These are phyloP conservation scores for Aureobasidium namibiae DNA, from an alignment of 2,329 filamentous ascomycete species.

Conservation along the genomic window DNA sequence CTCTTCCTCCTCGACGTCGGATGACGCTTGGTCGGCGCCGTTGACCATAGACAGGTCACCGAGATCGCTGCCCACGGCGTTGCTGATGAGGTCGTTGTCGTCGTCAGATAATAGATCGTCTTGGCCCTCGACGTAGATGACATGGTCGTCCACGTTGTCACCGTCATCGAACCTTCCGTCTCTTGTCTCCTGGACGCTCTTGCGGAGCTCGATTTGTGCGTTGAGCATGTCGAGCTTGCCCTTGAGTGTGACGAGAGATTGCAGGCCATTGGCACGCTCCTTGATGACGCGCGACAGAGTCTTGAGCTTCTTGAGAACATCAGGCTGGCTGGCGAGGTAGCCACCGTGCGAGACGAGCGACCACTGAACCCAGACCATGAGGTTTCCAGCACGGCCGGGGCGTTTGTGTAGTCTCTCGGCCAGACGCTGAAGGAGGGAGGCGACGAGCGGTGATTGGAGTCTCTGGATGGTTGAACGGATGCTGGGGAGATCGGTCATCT, in stretches of 20 bases:
- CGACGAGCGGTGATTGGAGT: slow-evolving; percentile 76
- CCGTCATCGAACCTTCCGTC: slow-evolving; percentile 47
- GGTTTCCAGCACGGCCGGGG: slow-evolving; percentile 78
- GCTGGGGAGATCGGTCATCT: slow-evolving; percentile 65
- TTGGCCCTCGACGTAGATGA: slow-evolving; percentile 83
- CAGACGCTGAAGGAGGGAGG: slow-evolving; percentile 69
- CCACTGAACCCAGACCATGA: slow-evolving; percentile 96
- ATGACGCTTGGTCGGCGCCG: slow-evolving; percentile 16
- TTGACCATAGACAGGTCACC: slow-evolving; percentile 16
- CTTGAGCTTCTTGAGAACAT: slow-evolving; percentile 67
- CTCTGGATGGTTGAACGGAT: slow-evolving; percentile 86
- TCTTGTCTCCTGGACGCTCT: slow-evolving; percentile 51
- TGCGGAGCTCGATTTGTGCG: slow-evolving; percentile 75
- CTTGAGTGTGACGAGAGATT: slow-evolving; percentile 78
- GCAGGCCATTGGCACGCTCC: slow-evolving; percentile 73
- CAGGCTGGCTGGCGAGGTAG: slow-evolving; percentile 77
- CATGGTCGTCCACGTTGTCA: slow-evolving; percentile 59
- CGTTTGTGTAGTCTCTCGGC: slow-evolving; percentile 79
- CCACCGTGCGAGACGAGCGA: slow-evolving; percentile 87
- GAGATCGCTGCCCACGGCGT: slow-evolving; percentile 15
- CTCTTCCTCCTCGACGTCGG: slow-evolving; percentile 19
- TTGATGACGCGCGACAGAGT: slow-evolving; percentile 80
- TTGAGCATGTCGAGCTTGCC: slow-evolving; percentile 93
- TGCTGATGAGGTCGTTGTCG: slow-evolving; percentile 27
- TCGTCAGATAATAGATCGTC: slow-evolving; percentile 50